Evolutionary conservation across 2,329 filamentous ascomycete genomes (phyloP).

Genomic region (Botrytis aclada): DNA sequence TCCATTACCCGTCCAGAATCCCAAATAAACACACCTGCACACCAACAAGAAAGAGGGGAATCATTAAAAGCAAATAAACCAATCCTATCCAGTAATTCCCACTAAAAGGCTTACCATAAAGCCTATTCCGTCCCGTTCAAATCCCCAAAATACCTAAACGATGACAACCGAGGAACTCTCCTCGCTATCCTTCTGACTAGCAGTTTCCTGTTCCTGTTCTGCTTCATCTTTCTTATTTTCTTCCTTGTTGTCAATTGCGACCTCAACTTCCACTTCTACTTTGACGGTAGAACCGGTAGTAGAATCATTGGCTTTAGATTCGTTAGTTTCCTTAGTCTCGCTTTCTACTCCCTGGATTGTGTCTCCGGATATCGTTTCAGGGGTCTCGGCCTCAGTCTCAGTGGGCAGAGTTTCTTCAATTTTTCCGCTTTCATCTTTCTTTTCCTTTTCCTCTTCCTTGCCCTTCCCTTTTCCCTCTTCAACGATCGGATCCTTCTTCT

Average conservation of each 20-base stretch:
- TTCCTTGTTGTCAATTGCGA: background rate
- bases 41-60: background rate
- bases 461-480: background rate
- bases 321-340: background rate
- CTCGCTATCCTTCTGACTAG: background rate
- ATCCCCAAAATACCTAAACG: background rate
- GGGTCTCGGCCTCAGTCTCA: background rate
- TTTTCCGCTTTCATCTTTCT: background rate
- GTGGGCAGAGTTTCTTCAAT: background rate
- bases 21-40: background rate
- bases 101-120: background rate
- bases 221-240: background rate
- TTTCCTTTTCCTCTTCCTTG: background rate
- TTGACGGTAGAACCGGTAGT: background rate
- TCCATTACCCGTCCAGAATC: background rate
- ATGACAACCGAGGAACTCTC: constrained; percentile 14
- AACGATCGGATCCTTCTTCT: background rate
- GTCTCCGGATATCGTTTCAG: background rate
- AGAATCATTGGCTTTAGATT: background rate
- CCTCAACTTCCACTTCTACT: constrained; percentile 3
- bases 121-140: too few relatives aligned
- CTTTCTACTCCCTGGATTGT: background rate
- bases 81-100: background rate
- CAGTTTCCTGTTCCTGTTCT: background rate
- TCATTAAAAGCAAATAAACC: background rate